Base-by-base conservation (phyloP, 495 filamentous ascomycete genomes). In the Evansstolkia leycettana region DNA sequence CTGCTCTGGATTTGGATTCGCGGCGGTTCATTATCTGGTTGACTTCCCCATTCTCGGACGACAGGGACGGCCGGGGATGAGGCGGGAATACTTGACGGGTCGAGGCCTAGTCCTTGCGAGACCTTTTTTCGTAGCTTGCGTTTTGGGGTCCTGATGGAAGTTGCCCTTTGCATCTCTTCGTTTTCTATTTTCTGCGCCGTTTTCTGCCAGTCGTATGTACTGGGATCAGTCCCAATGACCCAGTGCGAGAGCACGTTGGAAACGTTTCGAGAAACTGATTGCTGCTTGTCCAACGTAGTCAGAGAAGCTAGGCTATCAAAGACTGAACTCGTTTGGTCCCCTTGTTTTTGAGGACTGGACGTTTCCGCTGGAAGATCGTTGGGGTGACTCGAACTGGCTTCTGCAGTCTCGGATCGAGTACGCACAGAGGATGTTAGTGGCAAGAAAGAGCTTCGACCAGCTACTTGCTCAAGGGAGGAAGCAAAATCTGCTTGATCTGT, bases 221-320 rank as follows among this genome's bases (percentile, higher is more conserved):
- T 39, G 10, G 65, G 68, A 35, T 64, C 50, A 11, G 29, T 31
- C 7, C 65, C 67, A 1, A 49, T 29, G 15, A 48, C 26, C 68
- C 68, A 72, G 13, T 69, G 58, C 5, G 53, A 46, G 0, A 72
- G 50, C n/a, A 70, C 41, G 19, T 41, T 52, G 17, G 44, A 35
- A 16, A 55, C 43, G 10, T 46, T 55, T 11, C 33, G 44, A 5
- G 56, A 40, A 26, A 52, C 31, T 14, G 50, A 17, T 11, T 50
- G 50, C 18, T 51, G 44, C 1, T 37, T 24, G 17, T 43, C 48
- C 24, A 65, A 54, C 0, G 29, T 51, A 1, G 53, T 54, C 24
- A 61, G 55, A 24, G 50, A 39, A 11, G 56, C 50, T 12, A 70
- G 47, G 17, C 33, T 46, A 28, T 43, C 20, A 9, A 23, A 23